A percentile compares a stretch with the other conserved stretches of the same genome.
Evolutionary conservation across 371 early-diverging fungal species (phyloP).

Genomic region (Mucor racemosus): DNA sequence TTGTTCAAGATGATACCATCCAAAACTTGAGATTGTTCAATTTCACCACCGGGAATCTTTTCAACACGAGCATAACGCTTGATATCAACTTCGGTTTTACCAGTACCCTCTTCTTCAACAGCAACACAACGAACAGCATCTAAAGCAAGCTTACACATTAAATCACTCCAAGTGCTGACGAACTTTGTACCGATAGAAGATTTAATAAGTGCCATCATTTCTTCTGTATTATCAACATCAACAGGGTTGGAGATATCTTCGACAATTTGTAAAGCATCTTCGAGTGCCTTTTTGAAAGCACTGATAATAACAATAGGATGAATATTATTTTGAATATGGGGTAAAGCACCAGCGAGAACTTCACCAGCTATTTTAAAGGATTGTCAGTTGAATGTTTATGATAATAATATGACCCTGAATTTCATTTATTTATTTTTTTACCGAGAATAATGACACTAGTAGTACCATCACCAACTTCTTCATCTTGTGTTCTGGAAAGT

Average conservation of each 20-base stretch:
- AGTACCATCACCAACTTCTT: conserved; percentile 99
- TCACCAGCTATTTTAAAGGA: conserved; percentile 86
- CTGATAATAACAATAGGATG: conserved; percentile 98
- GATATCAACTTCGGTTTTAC: conserved; percentile 90
- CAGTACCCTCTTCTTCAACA: conserved; percentile 72
- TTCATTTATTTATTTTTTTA: conserved; percentile 33
- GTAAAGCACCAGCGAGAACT: conserved; percentile 89
- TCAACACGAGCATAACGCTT: conserved; percentile 98
- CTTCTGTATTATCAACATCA: conserved; percentile 80
- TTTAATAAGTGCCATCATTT: conserved; percentile 92
- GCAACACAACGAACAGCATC: conserved; percentile 95
- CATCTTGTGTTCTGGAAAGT: conserved; percentile 99
- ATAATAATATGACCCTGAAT: neutral
- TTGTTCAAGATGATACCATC: conserved; percentile 99
- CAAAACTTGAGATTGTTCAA: conserved; percentile 96
- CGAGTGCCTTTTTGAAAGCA: conserved; percentile 91
- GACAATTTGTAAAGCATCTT: conserved; percentile 87
- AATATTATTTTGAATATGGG: conserved; percentile 94
- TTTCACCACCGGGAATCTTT: conserved; percentile 98
- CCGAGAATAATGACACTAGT: conserved; percentile 99
- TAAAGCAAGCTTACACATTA: conserved; percentile 97
- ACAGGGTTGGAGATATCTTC: conserved; percentile 86
- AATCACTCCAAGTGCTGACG: conserved; percentile 92
- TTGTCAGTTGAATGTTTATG: neutral
- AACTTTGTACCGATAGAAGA: conserved; percentile 98